Base-by-base conservation (phyloP, 2,329 filamentous ascomycete genomes). In the Stagonosporopsis tanaceti region DNA sequence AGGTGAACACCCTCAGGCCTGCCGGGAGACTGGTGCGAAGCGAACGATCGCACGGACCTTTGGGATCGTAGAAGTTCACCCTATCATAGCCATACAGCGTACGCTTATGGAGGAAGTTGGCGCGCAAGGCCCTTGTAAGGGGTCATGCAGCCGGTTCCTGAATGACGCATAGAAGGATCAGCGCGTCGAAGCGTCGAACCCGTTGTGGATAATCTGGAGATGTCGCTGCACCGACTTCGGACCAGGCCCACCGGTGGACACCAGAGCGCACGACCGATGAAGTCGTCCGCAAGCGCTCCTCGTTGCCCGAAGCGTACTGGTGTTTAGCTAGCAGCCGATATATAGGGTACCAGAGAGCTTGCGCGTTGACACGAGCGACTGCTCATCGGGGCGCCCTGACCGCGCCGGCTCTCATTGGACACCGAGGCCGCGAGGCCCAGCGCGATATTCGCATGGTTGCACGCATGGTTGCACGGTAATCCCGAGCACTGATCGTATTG, bases 131-230 rank as follows among this genome's bases (percentile, higher is more conserved):
- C 60, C 68, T 72, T 50, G 68, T 68, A 73, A 72, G 71, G 70
- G 64, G 67, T 62, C 57, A 60, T 57, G 64, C 60, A 62, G 52
- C 61, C 59, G 70, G 72, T 72, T 70, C 71, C 69, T 73, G 70
- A 63, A 71, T 72, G 69, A 69, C 67, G 69, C 69, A 67, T 63
- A 46, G 64, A 58, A 57, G 44, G 50, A 53, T 57, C 54, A 22
- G 20, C 48, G 45, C 38, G 38, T 53, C 32, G 54, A 53, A 50
- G 54, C 45, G 37, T 48, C 24, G 20, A 40, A 48, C 44, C 54
- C 48, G 50, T 57, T 57, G 39, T 28, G 50, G 45, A 34, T 25
- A 40, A 44, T 38, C 28, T 47, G 44, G n/a, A 52, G 32, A 57
- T 57, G 50, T 48, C 50, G 45, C 54, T 46, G 54, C 48, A 57